A percentile compares a stretch with the other conserved stretches of the same genome.
Conservation (phyloP, 2,329 filamentous ascomycete species). For the Colletotrichum cuscutae region DNA sequence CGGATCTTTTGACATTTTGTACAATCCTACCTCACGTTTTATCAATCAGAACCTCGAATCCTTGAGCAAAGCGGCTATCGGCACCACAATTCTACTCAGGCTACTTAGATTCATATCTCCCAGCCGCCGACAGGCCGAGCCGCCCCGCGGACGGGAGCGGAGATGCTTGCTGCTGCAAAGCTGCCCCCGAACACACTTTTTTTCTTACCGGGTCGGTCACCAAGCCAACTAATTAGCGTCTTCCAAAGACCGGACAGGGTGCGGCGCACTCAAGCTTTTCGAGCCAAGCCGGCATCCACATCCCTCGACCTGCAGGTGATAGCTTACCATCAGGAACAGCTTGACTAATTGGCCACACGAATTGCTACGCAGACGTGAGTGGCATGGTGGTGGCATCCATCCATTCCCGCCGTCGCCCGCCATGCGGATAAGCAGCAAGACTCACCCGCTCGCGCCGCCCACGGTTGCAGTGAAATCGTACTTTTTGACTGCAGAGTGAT, state of each 20-base stretch:
- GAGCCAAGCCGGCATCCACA: constrained; percentile 26
- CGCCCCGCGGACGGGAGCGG: constrained; percentile 7
- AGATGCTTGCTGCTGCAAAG: neutral
- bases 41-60: neutral
- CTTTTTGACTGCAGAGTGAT: neutral
- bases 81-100: neutral
- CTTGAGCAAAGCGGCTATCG: constrained; percentile 8
- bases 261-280: constrained; percentile 29
- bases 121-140: constrained; percentile 6
- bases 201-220: neutral
- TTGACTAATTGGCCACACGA: constrained; percentile 24
- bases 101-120: neutral
- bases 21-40: constrained; percentile 1
- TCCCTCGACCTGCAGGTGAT: constrained; percentile 27
- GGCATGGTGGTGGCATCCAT: neutral
- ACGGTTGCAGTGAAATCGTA: neutral
- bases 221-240: constrained; percentile 1
- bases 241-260: neutral
- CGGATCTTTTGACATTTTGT: neutral
- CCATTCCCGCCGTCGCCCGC: neutral
- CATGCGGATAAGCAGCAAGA: neutral
- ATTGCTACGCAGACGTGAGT: neutral
- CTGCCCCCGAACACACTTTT: neutral
- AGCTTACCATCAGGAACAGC: constrained; percentile 6
- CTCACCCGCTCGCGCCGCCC: neutral